A percentile compares a stretch with the other conserved stretches of the same genome.
Evolutionary conservation across 768 basidiomycete genomes (phyloP).

Genomic region (Hericium alpestre): DNA sequence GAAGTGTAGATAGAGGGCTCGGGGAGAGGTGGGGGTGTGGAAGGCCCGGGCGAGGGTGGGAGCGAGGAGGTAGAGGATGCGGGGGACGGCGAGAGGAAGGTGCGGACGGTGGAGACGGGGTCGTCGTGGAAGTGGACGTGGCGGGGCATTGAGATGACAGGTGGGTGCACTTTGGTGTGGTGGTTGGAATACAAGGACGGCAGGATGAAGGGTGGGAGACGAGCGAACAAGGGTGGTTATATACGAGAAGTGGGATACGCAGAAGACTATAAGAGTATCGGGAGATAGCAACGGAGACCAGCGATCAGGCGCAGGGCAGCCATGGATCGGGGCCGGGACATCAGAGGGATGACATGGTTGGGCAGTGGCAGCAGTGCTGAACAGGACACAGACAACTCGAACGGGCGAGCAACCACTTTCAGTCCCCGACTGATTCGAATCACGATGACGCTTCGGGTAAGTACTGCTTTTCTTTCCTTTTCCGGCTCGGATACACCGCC

Average conservation of each 20-base stretch:
- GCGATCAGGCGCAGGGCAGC: not conserved
- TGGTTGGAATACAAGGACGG: too few relatives aligned
- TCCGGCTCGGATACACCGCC: too few relatives aligned
- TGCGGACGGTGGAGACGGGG: not conserved
- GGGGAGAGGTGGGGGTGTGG: not conserved
- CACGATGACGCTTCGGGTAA: too few relatives aligned
- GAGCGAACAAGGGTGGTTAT: not conserved
- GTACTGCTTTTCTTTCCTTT: too few relatives aligned
- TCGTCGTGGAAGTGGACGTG: not conserved
- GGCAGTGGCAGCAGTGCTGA: too few relatives aligned
- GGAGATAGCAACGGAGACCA: not conserved
- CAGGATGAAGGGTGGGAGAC: not conserved
- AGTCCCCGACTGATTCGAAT: too few relatives aligned
- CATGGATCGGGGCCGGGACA: not conserved
- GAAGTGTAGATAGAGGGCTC: not conserved
- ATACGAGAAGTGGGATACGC: not conserved
- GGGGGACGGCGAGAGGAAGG: not conserved
- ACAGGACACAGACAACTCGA: too few relatives aligned
- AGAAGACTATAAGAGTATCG: not conserved
- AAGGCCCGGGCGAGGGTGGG: not conserved
- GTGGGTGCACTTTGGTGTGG: not conserved
- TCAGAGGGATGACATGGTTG: too few relatives aligned
- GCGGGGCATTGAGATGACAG: not conserved
- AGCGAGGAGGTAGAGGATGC: not conserved
- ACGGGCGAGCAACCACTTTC: too few relatives aligned